Conservation (phyloP, 169 alveolate genomes). For the Plasmodium knowlesi region DNA sequence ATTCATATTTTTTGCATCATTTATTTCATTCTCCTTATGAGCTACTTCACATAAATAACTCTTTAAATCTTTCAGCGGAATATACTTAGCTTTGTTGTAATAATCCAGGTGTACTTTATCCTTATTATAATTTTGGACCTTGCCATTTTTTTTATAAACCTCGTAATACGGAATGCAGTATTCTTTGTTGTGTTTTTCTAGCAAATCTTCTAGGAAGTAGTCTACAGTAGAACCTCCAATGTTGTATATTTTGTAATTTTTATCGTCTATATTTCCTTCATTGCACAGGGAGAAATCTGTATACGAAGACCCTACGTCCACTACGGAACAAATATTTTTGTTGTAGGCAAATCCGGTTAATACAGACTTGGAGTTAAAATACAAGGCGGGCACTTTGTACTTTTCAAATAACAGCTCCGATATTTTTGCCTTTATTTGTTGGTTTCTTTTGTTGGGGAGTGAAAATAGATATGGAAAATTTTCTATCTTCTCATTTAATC, state of each 20-base stretch:
- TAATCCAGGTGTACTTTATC: constrained; percentile 34
- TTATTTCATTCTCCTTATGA: constrained; percentile 38
- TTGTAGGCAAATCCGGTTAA: constrained; percentile 57
- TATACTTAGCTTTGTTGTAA: constrained; percentile 45
- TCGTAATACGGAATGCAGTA: constrained; percentile 48
- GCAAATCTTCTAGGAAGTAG: constrained; percentile 17
- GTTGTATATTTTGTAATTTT: constrained; percentile 62
- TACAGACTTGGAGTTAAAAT: constrained; percentile 39
- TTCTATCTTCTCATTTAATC: constrained; percentile 45
- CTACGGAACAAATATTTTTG: constrained; percentile 33
- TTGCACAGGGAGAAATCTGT: constrained; percentile 49
- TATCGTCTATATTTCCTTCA: constrained; percentile 42
- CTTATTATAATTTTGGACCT: neutral
- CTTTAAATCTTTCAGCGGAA: constrained; percentile 59
- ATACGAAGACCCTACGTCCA: constrained; percentile 61
- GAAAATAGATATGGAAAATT: constrained; percentile 46
- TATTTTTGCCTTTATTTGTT: constrained; percentile 38
- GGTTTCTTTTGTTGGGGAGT: constrained; percentile 52
- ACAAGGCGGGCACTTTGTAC: constrained; percentile 36
- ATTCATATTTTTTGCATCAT: constrained; percentile 59
- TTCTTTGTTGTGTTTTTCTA: constrained; percentile 36
- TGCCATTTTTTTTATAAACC: neutral
- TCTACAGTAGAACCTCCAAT: constrained; percentile 49
- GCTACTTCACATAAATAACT: constrained; percentile 70
- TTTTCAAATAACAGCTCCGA: constrained; percentile 49